Base-by-base conservation (phyloP, 2,329 filamentous ascomycete species). In the Cercospora berteroae region DNA sequence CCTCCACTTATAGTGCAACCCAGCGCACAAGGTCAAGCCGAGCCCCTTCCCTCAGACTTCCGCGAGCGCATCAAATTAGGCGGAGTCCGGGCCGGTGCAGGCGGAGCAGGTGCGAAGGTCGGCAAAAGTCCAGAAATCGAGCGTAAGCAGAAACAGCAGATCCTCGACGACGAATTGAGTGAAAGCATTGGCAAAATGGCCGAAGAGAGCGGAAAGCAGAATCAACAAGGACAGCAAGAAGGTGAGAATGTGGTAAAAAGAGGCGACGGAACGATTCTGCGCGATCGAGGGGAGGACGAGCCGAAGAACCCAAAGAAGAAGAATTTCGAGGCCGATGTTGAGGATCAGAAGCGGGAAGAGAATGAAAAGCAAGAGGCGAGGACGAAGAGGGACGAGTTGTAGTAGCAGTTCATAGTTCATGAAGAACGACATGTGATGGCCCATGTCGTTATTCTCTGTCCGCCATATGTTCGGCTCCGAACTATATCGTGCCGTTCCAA, bases 241-340 rank as follows among this genome's bases (percentile, higher is more conserved):
- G 68, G 69, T 13, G 69, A 76, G 61, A 71, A 70, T n/a, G 61
- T 36, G 76, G 76, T 52, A 67, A 73, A 67, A 65, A 74, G 73
- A 67, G 82, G 82, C 1, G 83, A 83, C 69, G 83, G 85, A 31
- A 81, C 81, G 3, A 76, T 84, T 60, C 69, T 81, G 66, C 74
- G 82, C 69, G 76, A 74, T 44, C 66, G 77, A 58, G 72, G 71
- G 5, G 65, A 33, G 7, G 58, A 61, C 10, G 77, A 74, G 70
- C 79, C 77, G 27, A 73, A 76, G 29, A 89, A 89, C 75, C 85
- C 86, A 6, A 88, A 85, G 81, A 89, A 89, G 80, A 84, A 86
- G 79, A 84, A 85, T 79, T 87, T 86, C 81, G 86, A 88, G 70
- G 86, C 86, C 66, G 78, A 80, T 31, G 76, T 73, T 52, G 80